These are phyloP conservation scores for Aspergillus piperis DNA, from an alignment of 2,329 filamentous ascomycete genomes.

Conservation along the genomic window DNA sequence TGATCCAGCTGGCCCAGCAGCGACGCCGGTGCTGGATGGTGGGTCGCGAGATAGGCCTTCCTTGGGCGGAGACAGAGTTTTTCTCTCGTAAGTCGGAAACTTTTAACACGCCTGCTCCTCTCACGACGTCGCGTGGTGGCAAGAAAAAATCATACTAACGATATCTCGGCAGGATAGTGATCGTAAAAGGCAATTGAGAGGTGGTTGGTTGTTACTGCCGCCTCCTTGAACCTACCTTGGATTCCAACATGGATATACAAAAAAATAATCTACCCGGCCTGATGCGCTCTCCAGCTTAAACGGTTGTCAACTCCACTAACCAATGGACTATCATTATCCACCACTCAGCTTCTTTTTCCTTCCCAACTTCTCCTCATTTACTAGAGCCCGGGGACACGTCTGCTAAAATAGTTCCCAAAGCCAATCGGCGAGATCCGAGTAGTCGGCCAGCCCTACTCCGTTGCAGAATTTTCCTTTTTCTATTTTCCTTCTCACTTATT, in stretches of 20 bases:
- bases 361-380: too few relatives aligned
- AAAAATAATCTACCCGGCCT: too few relatives aligned
- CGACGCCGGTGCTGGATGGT: constrained; percentile 9
- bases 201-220: not conserved
- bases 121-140: not conserved
- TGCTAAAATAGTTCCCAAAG: not conserved
- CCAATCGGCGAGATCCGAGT: constrained; percentile 3
- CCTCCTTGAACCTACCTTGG: too few relatives aligned
- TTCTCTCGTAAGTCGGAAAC: constrained; percentile 14
- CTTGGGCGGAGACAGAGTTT: constrained; percentile 9
- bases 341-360: not conserved
- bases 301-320: too few relatives aligned
- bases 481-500: not conserved
- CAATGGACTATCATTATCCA: not conserved
- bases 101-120: not conserved
- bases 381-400: not conserved
- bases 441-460: constrained; percentile 1
- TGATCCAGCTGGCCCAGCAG: not conserved
- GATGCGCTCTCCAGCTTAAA: too few relatives aligned
- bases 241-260: too few relatives aligned
- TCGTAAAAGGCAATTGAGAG: too few relatives aligned
- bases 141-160: not conserved
- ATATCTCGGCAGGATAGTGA: not conserved
- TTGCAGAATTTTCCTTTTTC: constrained; percentile 1
- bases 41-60: constrained; percentile 11